Evolutionary conservation across 2,329 filamentous ascomycete genomes (phyloP).

Genomic region (Cladosporium austrohemisphaericum): DNA sequence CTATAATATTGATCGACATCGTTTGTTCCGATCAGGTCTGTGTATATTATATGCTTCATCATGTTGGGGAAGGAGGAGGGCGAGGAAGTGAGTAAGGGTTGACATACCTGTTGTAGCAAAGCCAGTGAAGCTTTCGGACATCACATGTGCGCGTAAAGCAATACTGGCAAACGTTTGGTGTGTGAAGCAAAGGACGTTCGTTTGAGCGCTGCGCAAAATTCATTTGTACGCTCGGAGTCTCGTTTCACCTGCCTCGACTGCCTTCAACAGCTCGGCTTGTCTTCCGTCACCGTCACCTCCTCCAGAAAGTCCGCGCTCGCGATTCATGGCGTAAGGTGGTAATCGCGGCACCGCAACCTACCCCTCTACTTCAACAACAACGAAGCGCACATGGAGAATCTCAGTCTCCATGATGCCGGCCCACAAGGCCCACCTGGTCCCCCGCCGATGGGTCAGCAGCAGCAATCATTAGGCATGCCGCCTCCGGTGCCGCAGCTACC

Average conservation of each 20-base stretch:
- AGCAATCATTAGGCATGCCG: slow-evolving; percentile 19
- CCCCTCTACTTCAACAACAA: slow-evolving; percentile 2
- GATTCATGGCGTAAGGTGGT: slow-evolving; percentile 15
- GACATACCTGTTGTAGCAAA: not conserved
- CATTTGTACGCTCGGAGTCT: not conserved
- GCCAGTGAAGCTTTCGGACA: slow-evolving; percentile 1
- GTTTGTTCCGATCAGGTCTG: slow-evolving; percentile 16
- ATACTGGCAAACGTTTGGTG: not conserved
- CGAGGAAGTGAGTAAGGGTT: not conserved
- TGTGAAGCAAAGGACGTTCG: slow-evolving; percentile 1
- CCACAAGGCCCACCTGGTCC: slow-evolving; percentile 19
- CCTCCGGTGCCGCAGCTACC: slow-evolving; percentile 62
- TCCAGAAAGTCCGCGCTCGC: slow-evolving; percentile 2
- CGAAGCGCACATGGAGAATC: slow-evolving; percentile 30
- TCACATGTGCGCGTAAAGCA: not conserved
- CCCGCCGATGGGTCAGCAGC: slow-evolving; percentile 12
- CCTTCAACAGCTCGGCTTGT: not conserved
- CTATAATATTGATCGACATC: slow-evolving; percentile 16
- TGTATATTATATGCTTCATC: slow-evolving; percentile 16
- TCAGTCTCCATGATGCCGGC: slow-evolving; percentile 33
- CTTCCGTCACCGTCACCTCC: not conserved
- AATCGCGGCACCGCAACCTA: slow-evolving; percentile 2
- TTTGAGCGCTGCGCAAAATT: not conserved
- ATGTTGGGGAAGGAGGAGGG: not conserved
- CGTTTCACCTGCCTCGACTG: not conserved